phyloP scores from a whole-genome alignment of 352 stramenopile species.

The Phytophthora hibernalis region DNA sequence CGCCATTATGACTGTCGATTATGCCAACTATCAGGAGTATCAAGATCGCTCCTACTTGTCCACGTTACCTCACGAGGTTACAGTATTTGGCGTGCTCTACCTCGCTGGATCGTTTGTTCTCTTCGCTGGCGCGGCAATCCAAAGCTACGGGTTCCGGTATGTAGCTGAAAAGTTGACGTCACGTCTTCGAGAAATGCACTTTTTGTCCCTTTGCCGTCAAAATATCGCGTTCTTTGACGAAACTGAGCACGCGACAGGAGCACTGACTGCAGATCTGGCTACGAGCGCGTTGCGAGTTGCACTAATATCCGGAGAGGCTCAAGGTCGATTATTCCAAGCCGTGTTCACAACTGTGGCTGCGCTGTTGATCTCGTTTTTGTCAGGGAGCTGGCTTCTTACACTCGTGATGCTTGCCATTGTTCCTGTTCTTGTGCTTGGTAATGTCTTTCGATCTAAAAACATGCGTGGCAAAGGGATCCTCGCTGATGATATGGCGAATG shows the following conservation, averaged over 20 bases:
- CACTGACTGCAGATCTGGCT: slow-evolving; percentile 52
- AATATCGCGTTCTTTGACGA: slow-evolving; percentile 60
- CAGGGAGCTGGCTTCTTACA: slow-evolving; percentile 63
- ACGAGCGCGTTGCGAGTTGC: slow-evolving; percentile 57
- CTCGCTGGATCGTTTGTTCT: slow-evolving; percentile 45
- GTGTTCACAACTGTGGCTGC: slow-evolving; percentile 53
- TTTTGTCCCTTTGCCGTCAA: slow-evolving; percentile 53
- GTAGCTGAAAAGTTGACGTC: slow-evolving; percentile 63
- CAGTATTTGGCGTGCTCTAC: slow-evolving; percentile 46
- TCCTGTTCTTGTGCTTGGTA: slow-evolving; percentile 55
- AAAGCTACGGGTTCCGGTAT: slow-evolving; percentile 57
- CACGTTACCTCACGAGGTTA: slow-evolving; percentile 26
- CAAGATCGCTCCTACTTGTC: slow-evolving; percentile 36
- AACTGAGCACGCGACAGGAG: slow-evolving; percentile 40
- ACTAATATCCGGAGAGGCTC: slow-evolving; percentile 53
- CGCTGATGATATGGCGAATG: slow-evolving; percentile 32
- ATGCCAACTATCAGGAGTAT: slow-evolving; percentile 37
- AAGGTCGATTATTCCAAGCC: slow-evolving; percentile 53
- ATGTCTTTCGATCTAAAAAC: slow-evolving; percentile 36
- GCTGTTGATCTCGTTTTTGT: slow-evolving; percentile 59
- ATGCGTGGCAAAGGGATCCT: slow-evolving; percentile 26
- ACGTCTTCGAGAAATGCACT: slow-evolving; percentile 56
- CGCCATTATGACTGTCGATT: slow-evolving; percentile 37
- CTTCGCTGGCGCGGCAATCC: slow-evolving; percentile 25
- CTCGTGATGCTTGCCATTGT: slow-evolving; percentile 68